Evolutionary conservation across 345 rosid genomes (phyloP).

Genomic region (Euphorbia peplus): DNA sequence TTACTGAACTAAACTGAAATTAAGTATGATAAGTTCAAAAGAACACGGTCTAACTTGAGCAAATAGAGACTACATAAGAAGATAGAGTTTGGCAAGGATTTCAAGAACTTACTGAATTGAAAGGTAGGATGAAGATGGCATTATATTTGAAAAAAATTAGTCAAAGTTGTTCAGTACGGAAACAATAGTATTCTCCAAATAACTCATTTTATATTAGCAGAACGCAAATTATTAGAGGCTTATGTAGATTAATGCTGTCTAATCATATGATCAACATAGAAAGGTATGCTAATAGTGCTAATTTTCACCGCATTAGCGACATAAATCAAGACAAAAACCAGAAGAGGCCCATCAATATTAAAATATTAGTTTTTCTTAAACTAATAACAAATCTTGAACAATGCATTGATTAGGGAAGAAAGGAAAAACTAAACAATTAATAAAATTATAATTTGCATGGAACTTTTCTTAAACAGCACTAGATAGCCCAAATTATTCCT

Average conservation of each 20-base stretch:
- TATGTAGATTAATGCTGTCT: conserved; percentile 16
- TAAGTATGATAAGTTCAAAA: too few relatives aligned
- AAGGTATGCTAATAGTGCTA: conserved; percentile 8
- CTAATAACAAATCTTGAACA: conserved; percentile 9
- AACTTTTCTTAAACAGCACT: neutral
- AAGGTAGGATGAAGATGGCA: neutral
- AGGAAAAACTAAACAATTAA: neutral
- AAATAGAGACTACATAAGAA: neutral
- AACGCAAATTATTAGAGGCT: neutral
- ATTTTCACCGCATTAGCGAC: conserved; percentile 3
- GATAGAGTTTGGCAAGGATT: neutral
- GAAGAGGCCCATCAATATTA: conserved; percentile 7
- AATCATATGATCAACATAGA: conserved; percentile 18
- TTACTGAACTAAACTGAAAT: too few relatives aligned
- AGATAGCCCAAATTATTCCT: neutral
- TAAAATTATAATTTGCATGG: neutral
- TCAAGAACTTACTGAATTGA: too few relatives aligned
- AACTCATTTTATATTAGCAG: conserved; percentile 7
- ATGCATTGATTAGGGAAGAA: neutral
- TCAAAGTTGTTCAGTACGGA: conserved; percentile 12
- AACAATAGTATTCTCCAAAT: neutral
- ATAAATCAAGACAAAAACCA: conserved; percentile 9
- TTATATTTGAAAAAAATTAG: neutral
- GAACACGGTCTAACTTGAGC: too few relatives aligned
- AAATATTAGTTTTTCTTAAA: conserved; percentile 4